Percentiles rank a stretch among this genome's conserved stretches.
These are phyloP conservation scores for Lactifluus piperatus DNA, from an alignment of 768 basidiomycete genomes.

Conservation along the genomic window DNA sequence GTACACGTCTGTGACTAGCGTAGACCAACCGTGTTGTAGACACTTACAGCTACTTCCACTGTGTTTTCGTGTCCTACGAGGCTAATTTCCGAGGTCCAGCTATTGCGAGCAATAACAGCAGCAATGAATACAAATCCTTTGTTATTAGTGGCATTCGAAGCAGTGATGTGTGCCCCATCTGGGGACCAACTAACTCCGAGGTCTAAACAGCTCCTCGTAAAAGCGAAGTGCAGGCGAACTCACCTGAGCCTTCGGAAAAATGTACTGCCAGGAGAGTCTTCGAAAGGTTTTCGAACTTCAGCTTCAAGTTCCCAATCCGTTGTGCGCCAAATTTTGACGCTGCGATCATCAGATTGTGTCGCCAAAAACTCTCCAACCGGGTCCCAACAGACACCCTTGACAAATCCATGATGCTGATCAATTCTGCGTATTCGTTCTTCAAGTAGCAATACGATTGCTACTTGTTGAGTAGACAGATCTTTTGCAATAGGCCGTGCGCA, in stretches of 20 bases:
- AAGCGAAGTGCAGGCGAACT: neutral
- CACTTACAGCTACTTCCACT: conserved; percentile 83
- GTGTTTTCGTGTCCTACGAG: conserved; percentile 97
- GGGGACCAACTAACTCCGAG: conserved; percentile 78
- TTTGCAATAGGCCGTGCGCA: conserved; percentile 27
- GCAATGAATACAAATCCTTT: conserved; percentile 96
- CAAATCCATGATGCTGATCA: conserved; percentile 88
- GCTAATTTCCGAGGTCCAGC: conserved; percentile 88
- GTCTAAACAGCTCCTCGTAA: neutral
- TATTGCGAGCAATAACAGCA: conserved; percentile 82
- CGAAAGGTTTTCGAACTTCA: conserved; percentile 84
- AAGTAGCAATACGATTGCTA: neutral
- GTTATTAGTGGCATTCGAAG: conserved; percentile 95
- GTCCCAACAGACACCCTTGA: conserved; percentile 99
- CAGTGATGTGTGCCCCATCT: conserved; percentile 96
- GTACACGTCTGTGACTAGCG: neutral
- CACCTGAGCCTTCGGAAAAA: conserved; percentile 89
- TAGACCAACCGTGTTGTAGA: neutral
- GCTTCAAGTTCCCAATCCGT: conserved; percentile 84
- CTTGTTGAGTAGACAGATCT: neutral
- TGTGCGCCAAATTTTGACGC: conserved; percentile 95
- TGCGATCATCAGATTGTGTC: conserved; percentile 94
- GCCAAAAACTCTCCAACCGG: conserved; percentile 96
- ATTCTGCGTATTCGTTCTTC: conserved; percentile 78
- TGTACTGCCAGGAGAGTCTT: conserved; percentile 88